Conservation (phyloP, 345 rosid species). For the Brassica carinata region DNA sequence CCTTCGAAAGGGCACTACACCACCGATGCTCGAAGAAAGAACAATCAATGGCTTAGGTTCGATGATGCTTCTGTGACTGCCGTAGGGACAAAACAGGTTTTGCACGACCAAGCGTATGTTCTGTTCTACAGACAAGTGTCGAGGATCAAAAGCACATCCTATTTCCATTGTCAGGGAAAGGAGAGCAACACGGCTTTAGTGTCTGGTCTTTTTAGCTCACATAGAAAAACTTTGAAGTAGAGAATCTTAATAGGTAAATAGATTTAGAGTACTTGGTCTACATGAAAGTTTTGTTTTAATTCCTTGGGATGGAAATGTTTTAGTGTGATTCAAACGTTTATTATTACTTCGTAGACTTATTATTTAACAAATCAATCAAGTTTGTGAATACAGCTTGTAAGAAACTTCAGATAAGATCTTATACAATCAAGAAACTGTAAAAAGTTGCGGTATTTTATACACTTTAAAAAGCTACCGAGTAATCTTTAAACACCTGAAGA, state of each 20-base stretch:
- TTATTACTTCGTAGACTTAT: conserved; percentile 15
- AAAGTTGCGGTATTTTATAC: neutral
- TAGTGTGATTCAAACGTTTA: conserved; percentile 18
- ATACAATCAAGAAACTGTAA: too few relatives aligned
- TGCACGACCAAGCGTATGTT: conserved; percentile 92
- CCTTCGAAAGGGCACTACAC: conserved; percentile 95
- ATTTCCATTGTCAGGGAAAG: neutral
- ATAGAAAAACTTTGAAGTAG: conserved; percentile 14
- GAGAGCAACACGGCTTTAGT: conserved; percentile 3
- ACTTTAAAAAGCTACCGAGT: conserved; percentile 16
- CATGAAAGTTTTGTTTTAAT: conserved; percentile 39
- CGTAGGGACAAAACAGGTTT: conserved; percentile 62
- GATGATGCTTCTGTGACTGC: conserved; percentile 82
- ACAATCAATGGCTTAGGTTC: conserved; percentile 76
- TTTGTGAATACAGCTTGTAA: neutral
- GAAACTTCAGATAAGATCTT: neutral
- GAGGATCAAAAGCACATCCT: conserved; percentile 13
- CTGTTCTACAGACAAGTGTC: conserved; percentile 80
- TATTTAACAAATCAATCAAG: neutral
- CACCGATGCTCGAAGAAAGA: conserved; percentile 68
- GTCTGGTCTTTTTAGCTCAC: neutral
- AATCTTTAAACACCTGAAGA: neutral
- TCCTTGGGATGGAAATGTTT: conserved; percentile 33
- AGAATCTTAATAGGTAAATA: conserved; percentile 38
- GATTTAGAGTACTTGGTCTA: conserved; percentile 26